Evolutionary conservation across 2,329 filamentous ascomycete genomes (phyloP), one percentile per base, ranked within the genome.

Genomic region (Xylaria sp.): DNA sequence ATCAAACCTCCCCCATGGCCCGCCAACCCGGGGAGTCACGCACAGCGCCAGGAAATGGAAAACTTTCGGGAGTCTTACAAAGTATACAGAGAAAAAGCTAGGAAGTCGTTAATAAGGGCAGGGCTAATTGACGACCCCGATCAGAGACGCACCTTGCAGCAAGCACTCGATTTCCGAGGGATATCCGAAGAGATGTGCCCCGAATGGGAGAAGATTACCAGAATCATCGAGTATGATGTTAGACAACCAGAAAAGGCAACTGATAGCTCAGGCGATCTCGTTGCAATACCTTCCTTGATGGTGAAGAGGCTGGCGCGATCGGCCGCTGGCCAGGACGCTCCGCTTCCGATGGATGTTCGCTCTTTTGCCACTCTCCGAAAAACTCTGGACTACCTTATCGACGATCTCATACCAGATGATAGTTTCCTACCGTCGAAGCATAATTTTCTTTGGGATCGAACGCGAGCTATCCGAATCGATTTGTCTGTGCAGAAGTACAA

Each of bases 161-260:
- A 90, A 70, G 87, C 87, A 6, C 85, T 90, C 48, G 82, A 85
- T 41, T 90, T 90, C 70, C 87, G 87, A 71, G 87, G 87, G 13
- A 88, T 87, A 46, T 89, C 87, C 68, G 85, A 89, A 68, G 85
- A 88, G 25, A 90, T 89, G 87, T 90, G 87, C 63, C 87, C 87
- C 4, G 85, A 88, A 64, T 89, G 84, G 72, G 87, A 90, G 71
- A 85, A 84, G 71, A 81, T 88, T 33, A 84, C 80, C 51, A 81
- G 87, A 62, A 88, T 90, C 58, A 83, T 83, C 48, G 85, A 89
- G 70, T 78, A 81, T 67, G 85, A 89, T 62, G 80, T 87, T 21
- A 81, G 84, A 65, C 75, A 75, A 6, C 78, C 83, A 6, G 87
- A 89, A 69, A 87, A 85, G 68, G 78, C 80, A 23, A 67, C 68